Evolutionary conservation across 345 rosid species (phyloP), one percentile per base, ranked within the genome.

Genomic region (Eucalyptus viminalis): DNA sequence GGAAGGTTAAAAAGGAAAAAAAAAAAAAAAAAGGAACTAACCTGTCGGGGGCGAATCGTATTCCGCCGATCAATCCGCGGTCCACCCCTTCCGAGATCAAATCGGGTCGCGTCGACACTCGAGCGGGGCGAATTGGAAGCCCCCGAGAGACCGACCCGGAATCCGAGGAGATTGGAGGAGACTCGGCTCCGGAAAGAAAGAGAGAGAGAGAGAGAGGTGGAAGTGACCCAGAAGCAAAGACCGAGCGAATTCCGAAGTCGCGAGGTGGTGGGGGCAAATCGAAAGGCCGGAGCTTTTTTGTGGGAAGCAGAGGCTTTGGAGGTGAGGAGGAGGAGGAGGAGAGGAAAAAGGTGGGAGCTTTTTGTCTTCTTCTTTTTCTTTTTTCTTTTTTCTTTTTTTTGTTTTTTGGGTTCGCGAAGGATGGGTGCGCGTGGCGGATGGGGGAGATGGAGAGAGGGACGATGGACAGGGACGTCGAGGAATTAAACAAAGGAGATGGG

Each of bases 331-430:
- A 16, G 80, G 62, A 56, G 25, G 60, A 21, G 62, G 29, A 27
- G 65, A 25, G 29, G 65, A 40, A 29, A 62, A 62, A 62, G 69
- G 69, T 62, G 4, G 69, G 31, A 29, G 34, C 69, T 62, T 51
- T 51, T 53, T 53, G 58, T 53, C 58, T 21, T 53, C 58, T 53
- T 19, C 2, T 53, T 53, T 7, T 51, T 6, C 3, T 17, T 53
- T 1, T 7, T 51, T 6, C 0, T 16, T 15, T 15, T 15, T 3
- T 6, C 13, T 2, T 11, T 3, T 3, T 49, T 49, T 14, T 50
- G 6, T 51, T 6, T 51, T 17, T 51, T 51, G 56, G 54, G 54
- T 51, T 51, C 54, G 29, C 24, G 29, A 27, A 60, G 11, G 67
- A 60, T 27, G 69, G 69, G 69, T 62, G 69, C 31, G 69, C 69